These are phyloP conservation scores for Mucor velutinosus DNA, from an alignment of 371 early-diverging fungal genomes.

Conservation along the genomic window DNA sequence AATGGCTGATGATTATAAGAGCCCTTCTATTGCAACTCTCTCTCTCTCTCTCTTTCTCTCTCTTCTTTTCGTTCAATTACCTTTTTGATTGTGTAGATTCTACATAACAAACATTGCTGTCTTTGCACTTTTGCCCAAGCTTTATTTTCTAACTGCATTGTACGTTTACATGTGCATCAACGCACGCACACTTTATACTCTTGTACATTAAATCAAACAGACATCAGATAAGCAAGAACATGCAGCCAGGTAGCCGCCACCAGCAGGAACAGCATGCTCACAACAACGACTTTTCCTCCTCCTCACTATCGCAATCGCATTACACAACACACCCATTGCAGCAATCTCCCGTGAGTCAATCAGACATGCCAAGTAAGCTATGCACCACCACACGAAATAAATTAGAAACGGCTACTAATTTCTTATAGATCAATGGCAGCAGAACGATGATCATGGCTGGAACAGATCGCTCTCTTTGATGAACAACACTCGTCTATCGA, in stretches of 20 bases:
- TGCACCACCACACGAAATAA: not conserved
- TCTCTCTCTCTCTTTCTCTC: not conserved
- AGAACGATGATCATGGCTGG: not conserved
- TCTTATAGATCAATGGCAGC: not conserved
- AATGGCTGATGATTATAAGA: not conserved
- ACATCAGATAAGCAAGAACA: not conserved
- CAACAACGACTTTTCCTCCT: not conserved
- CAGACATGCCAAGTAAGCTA: not conserved
- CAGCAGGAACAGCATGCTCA: not conserved
- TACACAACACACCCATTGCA: not conserved
- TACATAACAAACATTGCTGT: not conserved
- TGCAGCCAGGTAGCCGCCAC: not conserved
- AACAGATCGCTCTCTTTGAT: not conserved
- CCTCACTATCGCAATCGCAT: not conserved
- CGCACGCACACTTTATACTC: not conserved
- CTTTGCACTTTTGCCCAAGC: not conserved
- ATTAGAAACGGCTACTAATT: not conserved
- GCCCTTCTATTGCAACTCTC: not conserved
- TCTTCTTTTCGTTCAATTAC: not conserved
- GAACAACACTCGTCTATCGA: not conserved
- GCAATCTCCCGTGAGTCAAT: not conserved
- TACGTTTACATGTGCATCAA: slow-evolving; percentile 1
- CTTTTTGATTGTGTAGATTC: not conserved
- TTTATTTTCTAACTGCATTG: not conserved
- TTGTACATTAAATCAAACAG: not conserved